Evolutionary conservation across 208 protist species (phyloP).

Genomic region (Acanthamoeba quina): DNA sequence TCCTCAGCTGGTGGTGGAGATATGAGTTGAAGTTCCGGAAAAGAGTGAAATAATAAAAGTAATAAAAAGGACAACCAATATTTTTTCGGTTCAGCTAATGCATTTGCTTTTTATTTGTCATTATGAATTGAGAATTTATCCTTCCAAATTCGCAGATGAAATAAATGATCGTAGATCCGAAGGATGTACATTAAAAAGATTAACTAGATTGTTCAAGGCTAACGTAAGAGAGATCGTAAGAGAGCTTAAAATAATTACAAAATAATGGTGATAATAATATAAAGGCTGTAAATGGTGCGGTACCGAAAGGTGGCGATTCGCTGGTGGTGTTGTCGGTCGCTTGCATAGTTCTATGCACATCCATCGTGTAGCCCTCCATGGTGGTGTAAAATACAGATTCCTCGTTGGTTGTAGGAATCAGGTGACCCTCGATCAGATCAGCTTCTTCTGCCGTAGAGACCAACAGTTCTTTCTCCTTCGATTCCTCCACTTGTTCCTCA

Average conservation of each 20-base stretch:
- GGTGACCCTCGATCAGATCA: background rate
- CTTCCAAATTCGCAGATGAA: no score
- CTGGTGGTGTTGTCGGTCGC: background rate
- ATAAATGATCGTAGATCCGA: no score
- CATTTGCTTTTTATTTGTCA: no score
- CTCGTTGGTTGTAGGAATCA: background rate
- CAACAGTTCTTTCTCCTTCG: no score
- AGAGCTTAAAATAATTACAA: no score
- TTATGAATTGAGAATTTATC: no score
- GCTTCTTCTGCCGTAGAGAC: background rate
- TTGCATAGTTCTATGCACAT: slow-evolving; percentile 9
- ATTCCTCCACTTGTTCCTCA: no score
- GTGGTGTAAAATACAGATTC: slow-evolving; percentile 38
- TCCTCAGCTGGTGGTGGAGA: background rate
- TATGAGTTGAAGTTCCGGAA: background rate
- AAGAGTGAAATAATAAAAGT: background rate
- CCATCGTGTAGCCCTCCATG: slow-evolving; percentile 23
- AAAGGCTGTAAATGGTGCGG: background rate
- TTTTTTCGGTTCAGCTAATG: no score
- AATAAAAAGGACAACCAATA: background rate
- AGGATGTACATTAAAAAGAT: no score
- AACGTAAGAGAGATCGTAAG: no score
- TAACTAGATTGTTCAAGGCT: no score
- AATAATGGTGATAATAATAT: background rate
- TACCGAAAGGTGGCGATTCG: background rate